These are phyloP conservation scores for Tuber microsphaerosporum DNA, from an alignment of 495 filamentous ascomycete species.

Conservation along the genomic window DNA sequence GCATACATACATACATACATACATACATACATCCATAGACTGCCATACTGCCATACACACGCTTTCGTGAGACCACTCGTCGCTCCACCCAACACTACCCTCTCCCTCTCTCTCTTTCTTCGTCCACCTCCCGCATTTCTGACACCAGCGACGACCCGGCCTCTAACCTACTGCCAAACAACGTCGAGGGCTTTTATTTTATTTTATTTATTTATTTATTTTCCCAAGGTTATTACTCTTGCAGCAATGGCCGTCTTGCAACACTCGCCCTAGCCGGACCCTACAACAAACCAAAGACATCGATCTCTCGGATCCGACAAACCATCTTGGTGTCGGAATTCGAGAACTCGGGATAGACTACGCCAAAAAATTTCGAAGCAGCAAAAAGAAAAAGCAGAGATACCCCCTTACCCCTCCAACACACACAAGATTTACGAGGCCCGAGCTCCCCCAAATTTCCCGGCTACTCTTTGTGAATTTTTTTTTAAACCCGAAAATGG, in stretches of 20 bases:
- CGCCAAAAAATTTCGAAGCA: background rate
- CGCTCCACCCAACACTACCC: slow-evolving; percentile 30
- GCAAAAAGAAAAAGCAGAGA: slow-evolving; percentile 1
- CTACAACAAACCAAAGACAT: slow-evolving; percentile 22
- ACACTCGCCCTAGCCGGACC: slow-evolving; percentile 38
- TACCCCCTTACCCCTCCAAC: background rate
- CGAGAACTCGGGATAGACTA: background rate
- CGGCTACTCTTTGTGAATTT: slow-evolving; percentile 19
- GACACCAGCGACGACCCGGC: slow-evolving; percentile 14
- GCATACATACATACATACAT: slow-evolving; percentile 20
- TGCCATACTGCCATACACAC: slow-evolving; percentile 26
- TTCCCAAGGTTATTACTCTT: slow-evolving; percentile 28
- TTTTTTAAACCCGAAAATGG: slow-evolving; percentile 26
- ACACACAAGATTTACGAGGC: slow-evolving; percentile 15
- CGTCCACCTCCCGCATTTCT: slow-evolving; percentile 24
- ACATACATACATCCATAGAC: slow-evolving; percentile 29
- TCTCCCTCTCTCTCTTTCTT: slow-evolving; percentile 10
- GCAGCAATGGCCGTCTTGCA: slow-evolving; percentile 37
- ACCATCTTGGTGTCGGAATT: slow-evolving; percentile 2
- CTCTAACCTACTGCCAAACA: slow-evolving; percentile 26
- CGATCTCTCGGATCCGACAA: slow-evolving; percentile 23
- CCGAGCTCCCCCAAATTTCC: background rate
- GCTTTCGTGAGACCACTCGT: slow-evolving; percentile 27
- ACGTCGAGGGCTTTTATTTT: slow-evolving; percentile 30
- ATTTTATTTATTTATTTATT: slow-evolving; percentile 25